Conservation (phyloP, 768 basidiomycete genomes). For the Naganishia onofrii region DNA sequence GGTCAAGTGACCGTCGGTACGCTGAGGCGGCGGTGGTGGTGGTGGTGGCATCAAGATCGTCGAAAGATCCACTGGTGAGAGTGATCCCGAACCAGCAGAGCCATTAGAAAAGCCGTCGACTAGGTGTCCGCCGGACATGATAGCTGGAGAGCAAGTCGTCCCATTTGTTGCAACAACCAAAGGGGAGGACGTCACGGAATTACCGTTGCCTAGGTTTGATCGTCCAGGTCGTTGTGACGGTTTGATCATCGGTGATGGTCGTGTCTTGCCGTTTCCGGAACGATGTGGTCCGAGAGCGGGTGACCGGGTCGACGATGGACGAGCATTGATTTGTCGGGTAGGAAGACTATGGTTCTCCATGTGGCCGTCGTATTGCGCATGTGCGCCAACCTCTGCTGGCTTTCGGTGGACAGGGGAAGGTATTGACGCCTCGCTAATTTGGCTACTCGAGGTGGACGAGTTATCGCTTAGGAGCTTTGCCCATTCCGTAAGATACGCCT, state of each 20-base stretch:
- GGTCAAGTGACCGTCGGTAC: slow-evolving; percentile 1
- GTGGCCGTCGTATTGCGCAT: slow-evolving; percentile 28
- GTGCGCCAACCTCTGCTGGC: slow-evolving; percentile 24
- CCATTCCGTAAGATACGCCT: slow-evolving; percentile 26
- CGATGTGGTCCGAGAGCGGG: slow-evolving; percentile 33
- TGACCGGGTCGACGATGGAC: background rate
- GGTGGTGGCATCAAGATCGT: slow-evolving; percentile 78
- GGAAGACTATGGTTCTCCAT: slow-evolving; percentile 14
- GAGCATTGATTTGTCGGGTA: slow-evolving; percentile 2
- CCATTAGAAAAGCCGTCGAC: slow-evolving; percentile 31
- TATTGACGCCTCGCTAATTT: slow-evolving; percentile 27
- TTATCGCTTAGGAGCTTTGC: slow-evolving; percentile 26
- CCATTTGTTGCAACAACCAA: slow-evolving; percentile 28
- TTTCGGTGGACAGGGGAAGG: slow-evolving; percentile 23
- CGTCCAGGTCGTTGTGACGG: slow-evolving; percentile 42
- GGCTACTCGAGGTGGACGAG: slow-evolving; percentile 20
- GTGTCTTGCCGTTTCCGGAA: slow-evolving; percentile 37
- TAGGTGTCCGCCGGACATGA: slow-evolving; percentile 48
- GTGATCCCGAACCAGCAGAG: slow-evolving; percentile 48
- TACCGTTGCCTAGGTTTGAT: slow-evolving; percentile 23
- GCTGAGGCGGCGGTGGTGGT: slow-evolving; percentile 59
- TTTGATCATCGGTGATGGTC: slow-evolving; percentile 51
- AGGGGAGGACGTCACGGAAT: slow-evolving; percentile 37
- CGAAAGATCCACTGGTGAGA: slow-evolving; percentile 74
- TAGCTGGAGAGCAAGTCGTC: slow-evolving; percentile 54